A percentile compares a stretch with the other conserved stretches of the same genome.
Evolutionary conservation across 148 eudicot genomes (phyloP).

Genomic region (Chenopodium suecicum): DNA sequence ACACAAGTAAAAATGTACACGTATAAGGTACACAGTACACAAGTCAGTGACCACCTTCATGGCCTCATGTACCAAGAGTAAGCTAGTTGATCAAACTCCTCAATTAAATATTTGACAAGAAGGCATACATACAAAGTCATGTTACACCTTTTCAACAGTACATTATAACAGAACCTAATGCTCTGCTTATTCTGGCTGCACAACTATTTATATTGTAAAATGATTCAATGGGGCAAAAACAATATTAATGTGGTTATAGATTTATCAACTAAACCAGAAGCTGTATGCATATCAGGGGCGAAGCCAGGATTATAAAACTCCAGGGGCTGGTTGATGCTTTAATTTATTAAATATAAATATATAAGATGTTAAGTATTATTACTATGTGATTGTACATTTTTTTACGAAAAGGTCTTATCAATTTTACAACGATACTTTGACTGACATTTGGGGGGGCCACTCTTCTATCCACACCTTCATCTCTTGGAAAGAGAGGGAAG

Average conservation of each 20-base stretch:
- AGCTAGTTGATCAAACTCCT: not conserved
- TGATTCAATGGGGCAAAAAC: not conserved
- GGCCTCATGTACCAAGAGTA: not conserved
- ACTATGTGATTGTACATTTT: too few species aligned
- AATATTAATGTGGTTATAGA: not conserved
- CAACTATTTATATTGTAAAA: not conserved
- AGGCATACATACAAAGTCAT: not conserved
- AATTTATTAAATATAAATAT: too few species aligned
- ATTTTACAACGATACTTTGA: too few species aligned
- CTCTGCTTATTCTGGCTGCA: not conserved
- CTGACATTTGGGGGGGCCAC: too few species aligned
- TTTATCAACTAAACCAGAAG: not conserved
- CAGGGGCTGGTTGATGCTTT: too few species aligned
- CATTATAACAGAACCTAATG: not conserved
- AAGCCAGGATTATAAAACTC: too few species aligned
- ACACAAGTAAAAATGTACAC: not conserved
- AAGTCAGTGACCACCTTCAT: not conserved
- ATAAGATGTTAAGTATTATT: too few species aligned
- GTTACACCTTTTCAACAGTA: not conserved
- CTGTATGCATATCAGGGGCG: not conserved
- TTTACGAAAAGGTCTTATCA: too few species aligned
- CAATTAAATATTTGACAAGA: not conserved
- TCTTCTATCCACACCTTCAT: too few species aligned
- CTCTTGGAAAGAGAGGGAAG: too few species aligned
- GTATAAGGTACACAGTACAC: not conserved